Conservation (phyloP, 768 basidiomycete species). For the Melanogaster broomeanus region DNA sequence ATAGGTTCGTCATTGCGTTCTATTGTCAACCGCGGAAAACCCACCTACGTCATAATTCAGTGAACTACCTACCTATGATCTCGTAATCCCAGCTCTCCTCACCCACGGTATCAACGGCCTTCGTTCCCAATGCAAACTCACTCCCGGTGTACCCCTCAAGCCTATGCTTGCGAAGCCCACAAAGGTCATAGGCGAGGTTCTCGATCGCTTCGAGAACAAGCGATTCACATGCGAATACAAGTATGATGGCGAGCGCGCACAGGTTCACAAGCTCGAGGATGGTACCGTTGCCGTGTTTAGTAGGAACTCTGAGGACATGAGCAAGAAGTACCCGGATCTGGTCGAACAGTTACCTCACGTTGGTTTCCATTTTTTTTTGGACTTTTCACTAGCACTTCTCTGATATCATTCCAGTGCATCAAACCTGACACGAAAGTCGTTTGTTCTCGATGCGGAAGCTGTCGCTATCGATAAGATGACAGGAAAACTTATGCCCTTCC, state of each 20-base stretch:
- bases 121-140: conserved; percentile 79
- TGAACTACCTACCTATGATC: conserved; percentile 91
- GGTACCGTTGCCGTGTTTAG: conserved; percentile 92
- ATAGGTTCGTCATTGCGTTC: conserved; percentile 59
- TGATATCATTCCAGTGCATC: conserved; percentile 62
- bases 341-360: conserved; percentile 90
- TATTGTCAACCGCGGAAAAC: neutral
- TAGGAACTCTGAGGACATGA: conserved; percentile 99
- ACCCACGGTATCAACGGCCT: conserved; percentile 73
- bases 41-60: conserved; percentile 40
- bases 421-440: conserved; percentile 80
- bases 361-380: conserved; percentile 13
- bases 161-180: conserved; percentile 99
- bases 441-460: conserved; percentile 95
- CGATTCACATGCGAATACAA: conserved; percentile 99
- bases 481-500: conserved; percentile 93
- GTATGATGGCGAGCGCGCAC: conserved; percentile 97
- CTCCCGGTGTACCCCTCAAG: conserved; percentile 94
- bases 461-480: conserved; percentile 90
- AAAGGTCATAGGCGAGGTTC: conserved; percentile 96
- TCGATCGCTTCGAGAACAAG: conserved; percentile 95
- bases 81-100: conserved; percentile 88
- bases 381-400: neutral
- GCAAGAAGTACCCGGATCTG: conserved; percentile 98
- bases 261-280: conserved; percentile 84